Conservation (phyloP, 352 stramenopile species). For the Phytophthora cryptogea region DNA sequence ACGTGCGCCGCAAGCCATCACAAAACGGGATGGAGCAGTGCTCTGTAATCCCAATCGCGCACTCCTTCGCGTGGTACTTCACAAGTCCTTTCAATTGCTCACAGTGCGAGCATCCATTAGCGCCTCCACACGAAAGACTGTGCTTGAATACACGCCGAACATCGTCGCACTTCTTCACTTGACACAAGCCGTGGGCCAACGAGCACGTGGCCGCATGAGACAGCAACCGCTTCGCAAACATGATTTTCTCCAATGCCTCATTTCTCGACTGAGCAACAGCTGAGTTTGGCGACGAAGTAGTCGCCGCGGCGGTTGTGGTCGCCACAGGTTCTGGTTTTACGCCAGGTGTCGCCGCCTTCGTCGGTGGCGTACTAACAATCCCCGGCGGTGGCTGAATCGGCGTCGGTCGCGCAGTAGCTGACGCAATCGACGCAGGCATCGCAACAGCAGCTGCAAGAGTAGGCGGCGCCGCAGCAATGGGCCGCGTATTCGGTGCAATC, state of each 20-base stretch:
- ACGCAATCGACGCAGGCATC: constrained; percentile 35
- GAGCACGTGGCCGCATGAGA: constrained; percentile 77
- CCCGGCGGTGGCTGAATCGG: constrained; percentile 18
- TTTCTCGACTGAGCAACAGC: constrained; percentile 41
- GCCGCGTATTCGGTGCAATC: constrained; percentile 37
- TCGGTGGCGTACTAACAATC: constrained; percentile 14
- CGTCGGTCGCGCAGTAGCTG: constrained; percentile 11
- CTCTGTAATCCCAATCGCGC: constrained; percentile 54
- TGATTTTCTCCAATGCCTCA: constrained; percentile 81
- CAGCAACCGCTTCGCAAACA: constrained; percentile 83
- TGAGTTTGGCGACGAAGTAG: constrained; percentile 24
- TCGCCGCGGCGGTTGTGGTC: background rate
- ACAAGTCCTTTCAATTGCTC: constrained; percentile 84
- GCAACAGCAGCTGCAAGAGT: constrained; percentile 24
- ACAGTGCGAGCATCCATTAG: constrained; percentile 75
- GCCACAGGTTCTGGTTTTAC: constrained; percentile 39
- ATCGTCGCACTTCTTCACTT: constrained; percentile 89
- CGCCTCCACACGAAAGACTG: constrained; percentile 72
- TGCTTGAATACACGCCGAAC: constrained; percentile 88
- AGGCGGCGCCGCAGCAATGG: constrained; percentile 30
- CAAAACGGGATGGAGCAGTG: constrained; percentile 88
- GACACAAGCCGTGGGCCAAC: constrained; percentile 60
- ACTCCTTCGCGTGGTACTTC: constrained; percentile 87
- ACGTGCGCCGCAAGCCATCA: constrained; percentile 66
- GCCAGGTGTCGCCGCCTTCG: constrained; percentile 8